A percentile compares a stretch with the other conserved stretches of the same genome.
phyloP scores from a whole-genome alignment of 148 eudicot genomes.

The Arctostaphylos glauca region DNA sequence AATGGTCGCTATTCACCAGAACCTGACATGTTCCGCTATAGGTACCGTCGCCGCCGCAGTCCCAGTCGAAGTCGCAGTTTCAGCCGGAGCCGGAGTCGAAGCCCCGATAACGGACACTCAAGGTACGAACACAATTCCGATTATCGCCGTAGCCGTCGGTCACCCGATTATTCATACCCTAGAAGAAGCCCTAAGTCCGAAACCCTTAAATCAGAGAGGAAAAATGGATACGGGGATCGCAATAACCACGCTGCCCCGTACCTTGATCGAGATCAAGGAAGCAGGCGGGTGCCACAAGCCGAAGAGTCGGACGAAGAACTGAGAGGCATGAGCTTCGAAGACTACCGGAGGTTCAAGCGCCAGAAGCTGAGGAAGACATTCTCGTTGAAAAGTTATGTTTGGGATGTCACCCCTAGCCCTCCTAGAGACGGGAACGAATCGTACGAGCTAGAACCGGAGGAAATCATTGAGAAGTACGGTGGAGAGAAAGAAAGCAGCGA shows the following conservation, averaged over 20 bases:
- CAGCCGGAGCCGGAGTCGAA: constrained; percentile 42
- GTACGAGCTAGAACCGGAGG: constrained; percentile 33
- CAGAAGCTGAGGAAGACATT: constrained; percentile 65
- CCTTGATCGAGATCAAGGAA: constrained; percentile 48
- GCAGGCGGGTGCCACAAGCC: constrained; percentile 39
- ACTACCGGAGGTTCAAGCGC: constrained; percentile 69
- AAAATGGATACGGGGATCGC: constrained; percentile 26
- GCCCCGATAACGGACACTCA: constrained; percentile 26
- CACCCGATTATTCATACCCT: constrained; percentile 45
- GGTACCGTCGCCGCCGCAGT: constrained; percentile 32
- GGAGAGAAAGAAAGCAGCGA: constrained; percentile 25
- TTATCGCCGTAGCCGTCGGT: constrained; percentile 22
- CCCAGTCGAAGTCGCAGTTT: too few relatives aligned
- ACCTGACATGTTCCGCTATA: constrained; percentile 27
- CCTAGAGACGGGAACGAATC: constrained; percentile 51
- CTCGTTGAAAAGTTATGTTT: constrained; percentile 39
- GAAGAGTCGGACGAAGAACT: constrained; percentile 78
- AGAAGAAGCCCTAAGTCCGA: constrained; percentile 35
- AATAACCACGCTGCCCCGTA: constrained; percentile 26
- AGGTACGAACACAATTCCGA: constrained; percentile 43
- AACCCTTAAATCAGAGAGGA: constrained; percentile 25
- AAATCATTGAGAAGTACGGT: constrained; percentile 20
- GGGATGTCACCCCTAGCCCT: constrained; percentile 87
- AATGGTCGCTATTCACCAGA: constrained; percentile 38
- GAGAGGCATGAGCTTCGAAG: constrained; percentile 60